These are phyloP conservation scores for Mortierella sp. DNA, from an alignment of 371 early-diverging fungal genomes.

Conservation along the genomic window DNA sequence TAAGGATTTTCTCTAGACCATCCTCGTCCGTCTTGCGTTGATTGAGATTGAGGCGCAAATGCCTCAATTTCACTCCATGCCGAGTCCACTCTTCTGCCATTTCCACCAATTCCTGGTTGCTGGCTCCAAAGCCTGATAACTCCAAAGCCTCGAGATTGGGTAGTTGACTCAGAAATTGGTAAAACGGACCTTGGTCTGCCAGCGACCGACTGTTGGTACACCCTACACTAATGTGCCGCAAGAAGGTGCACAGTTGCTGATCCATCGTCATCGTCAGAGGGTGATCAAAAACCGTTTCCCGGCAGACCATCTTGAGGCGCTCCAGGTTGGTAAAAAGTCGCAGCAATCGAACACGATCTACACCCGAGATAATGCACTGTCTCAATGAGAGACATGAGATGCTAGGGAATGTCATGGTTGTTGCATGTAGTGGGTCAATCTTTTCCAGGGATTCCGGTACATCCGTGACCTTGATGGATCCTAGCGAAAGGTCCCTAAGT, in stretches of 20 bases:
- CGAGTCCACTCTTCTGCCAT: conserved; percentile 29
- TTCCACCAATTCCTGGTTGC: not conserved
- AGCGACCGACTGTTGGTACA: conserved; percentile 17
- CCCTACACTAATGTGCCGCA: conserved; percentile 8
- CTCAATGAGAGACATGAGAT: conserved; percentile 7
- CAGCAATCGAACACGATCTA: conserved; percentile 15
- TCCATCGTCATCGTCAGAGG: not conserved
- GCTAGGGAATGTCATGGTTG: conserved; percentile 22
- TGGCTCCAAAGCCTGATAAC: conserved; percentile 6
- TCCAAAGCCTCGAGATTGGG: conserved; percentile 11
- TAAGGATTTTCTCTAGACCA: conserved; percentile 12
- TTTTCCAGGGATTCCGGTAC: conserved; percentile 20
- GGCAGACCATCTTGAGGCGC: conserved; percentile 9
- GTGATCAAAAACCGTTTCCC: conserved; percentile 10
- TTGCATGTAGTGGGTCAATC: conserved; percentile 20
- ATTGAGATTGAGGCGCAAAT: conserved; percentile 4
- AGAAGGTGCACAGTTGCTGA: not conserved
- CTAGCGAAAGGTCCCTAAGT: conserved; percentile 12
- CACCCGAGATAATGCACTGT: conserved; percentile 24
- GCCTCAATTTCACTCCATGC: conserved; percentile 3
- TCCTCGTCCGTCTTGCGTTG: conserved; percentile 12
- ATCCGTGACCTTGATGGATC: conserved; percentile 20
- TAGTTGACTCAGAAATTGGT: conserved; percentile 6
- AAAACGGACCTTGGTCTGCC: conserved; percentile 11
- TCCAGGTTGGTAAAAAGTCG: conserved; percentile 24